Evolutionary conservation across 1,139 yeast genomes (phyloP).

Genomic region (Yarrowia galli): DNA sequence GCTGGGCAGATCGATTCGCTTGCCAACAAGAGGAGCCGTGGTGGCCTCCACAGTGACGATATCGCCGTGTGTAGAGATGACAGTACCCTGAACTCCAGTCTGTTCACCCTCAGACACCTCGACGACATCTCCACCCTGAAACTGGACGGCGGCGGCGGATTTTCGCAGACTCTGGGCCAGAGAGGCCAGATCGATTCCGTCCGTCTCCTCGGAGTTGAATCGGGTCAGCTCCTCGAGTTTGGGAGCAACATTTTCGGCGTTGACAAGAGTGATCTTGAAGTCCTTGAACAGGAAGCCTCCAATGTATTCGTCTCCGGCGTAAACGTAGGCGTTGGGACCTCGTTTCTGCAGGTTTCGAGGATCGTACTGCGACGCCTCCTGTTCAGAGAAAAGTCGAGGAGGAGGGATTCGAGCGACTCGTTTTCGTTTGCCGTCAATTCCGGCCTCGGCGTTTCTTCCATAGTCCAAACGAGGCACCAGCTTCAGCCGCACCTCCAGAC

Average conservation of each 20-base stretch:
- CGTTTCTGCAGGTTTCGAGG: constrained; percentile 68
- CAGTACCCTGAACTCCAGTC: constrained; percentile 84
- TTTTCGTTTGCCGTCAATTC: constrained; percentile 57
- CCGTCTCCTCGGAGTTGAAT: constrained; percentile 76
- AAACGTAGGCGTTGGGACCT: constrained; percentile 75
- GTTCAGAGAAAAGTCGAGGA: constrained; percentile 74
- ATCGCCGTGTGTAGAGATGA: constrained; percentile 70
- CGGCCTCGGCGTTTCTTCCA: constrained; percentile 71
- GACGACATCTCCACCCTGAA: constrained; percentile 94
- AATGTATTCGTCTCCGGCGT: constrained; percentile 85
- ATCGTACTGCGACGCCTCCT: constrained; percentile 66
- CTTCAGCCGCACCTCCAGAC: constrained; percentile 89
- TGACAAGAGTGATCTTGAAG: constrained; percentile 80
- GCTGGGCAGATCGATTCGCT: constrained; percentile 74
- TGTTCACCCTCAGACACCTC: constrained; percentile 94
- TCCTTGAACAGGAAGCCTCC: constrained; percentile 90
- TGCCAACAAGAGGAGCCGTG: constrained; percentile 59
- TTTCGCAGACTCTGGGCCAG: constrained; percentile 84
- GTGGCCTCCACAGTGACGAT: constrained; percentile 65
- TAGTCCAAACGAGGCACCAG: constrained; percentile 93
- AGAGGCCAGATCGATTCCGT: constrained; percentile 83
- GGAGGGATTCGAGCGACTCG: constrained; percentile 70
- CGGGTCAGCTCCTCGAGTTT: constrained; percentile 85
- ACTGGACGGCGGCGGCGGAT: constrained; percentile 63
- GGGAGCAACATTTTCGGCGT: constrained; percentile 86